Conservation (phyloP, 1,284 basidiomycete species). For the Heterobasidion annosum region DNA sequence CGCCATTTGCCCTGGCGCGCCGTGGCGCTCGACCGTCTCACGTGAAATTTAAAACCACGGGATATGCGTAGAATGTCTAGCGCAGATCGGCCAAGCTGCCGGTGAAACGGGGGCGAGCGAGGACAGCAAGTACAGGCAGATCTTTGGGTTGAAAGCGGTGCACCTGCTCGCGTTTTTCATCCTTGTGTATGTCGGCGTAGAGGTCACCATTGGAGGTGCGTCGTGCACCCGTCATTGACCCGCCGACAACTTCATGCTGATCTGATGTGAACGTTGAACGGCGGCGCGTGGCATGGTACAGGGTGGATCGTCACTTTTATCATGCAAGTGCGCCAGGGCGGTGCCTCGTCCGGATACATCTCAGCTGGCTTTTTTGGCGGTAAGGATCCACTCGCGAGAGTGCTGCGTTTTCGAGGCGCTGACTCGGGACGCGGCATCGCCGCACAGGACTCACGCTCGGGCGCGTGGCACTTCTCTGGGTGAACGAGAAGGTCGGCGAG, state of each 20-base stretch:
- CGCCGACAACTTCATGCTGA: too few species aligned
- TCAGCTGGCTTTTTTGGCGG: conserved; percentile 44
- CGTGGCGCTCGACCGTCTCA: too few species aligned
- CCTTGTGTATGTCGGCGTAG: conserved; percentile 37
- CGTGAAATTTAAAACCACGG: too few species aligned
- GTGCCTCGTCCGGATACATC: conserved; percentile 39
- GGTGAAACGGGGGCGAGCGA: conserved; percentile 12
- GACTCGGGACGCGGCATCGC: neutral
- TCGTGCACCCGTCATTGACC: neutral
- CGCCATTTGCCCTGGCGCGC: too few species aligned
- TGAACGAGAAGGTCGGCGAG: conserved; percentile 41
- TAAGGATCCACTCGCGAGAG: conserved; percentile 10
- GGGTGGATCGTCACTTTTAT: conserved; percentile 42
- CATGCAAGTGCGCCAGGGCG: conserved; percentile 34
- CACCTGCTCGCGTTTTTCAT: conserved; percentile 36
- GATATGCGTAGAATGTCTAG: conserved; percentile 19
- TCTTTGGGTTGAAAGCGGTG: conserved; percentile 25
- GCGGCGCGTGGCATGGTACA: neutral
- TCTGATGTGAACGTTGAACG: neutral
- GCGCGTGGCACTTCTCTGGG: conserved; percentile 35
- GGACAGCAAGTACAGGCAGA: conserved; percentile 28
- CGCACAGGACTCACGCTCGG: conserved; percentile 32
- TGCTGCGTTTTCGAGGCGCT: neutral
- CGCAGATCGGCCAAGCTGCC: conserved; percentile 21
- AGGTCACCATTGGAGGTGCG: conserved; percentile 37